Percentiles rank a stretch among this genome's conserved stretches.
Evolutionary conservation across 192 early-diverging fungal genomes (phyloP).

Genomic region (Geosiphon pyriformis): DNA sequence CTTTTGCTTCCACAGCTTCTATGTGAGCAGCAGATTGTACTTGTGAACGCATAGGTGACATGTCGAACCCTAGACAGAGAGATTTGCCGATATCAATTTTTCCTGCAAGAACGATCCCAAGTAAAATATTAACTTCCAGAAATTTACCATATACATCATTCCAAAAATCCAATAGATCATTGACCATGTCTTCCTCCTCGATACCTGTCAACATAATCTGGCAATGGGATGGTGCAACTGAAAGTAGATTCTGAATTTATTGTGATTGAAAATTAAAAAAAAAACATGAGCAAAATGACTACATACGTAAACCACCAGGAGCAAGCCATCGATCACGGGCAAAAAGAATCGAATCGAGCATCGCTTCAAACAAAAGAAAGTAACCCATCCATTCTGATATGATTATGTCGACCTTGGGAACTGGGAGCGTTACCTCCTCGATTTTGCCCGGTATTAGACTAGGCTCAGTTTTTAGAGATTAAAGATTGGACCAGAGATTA

Average conservation of each 20-base stretch:
- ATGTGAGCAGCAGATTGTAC: conserved; percentile 90
- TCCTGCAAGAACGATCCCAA: background rate
- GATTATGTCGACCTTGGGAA: conserved; percentile 96
- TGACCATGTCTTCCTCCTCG: conserved; percentile 85
- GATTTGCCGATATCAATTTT: conserved; percentile 26
- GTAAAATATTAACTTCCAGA: background rate
- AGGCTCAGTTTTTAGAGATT: too few relatives aligned
- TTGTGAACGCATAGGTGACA: conserved; percentile 85
- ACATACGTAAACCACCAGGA: conserved; percentile 81
- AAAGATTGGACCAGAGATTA: too few relatives aligned
- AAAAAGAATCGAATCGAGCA: conserved; percentile 98
- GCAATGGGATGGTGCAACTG: conserved; percentile 40
- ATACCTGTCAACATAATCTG: conserved; percentile 66
- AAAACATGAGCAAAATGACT: background rate
- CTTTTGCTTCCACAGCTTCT: conserved; percentile 87
- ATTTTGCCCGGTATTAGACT: conserved; percentile 90
- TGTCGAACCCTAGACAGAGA: conserved; percentile 98
- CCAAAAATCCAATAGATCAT: conserved; percentile 36
- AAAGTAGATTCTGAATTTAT: background rate
- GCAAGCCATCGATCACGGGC: conserved; percentile 81
- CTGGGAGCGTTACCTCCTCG: conserved; percentile 92
- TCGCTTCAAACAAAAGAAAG: conserved; percentile 95
- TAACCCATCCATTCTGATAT: conserved; percentile 99
- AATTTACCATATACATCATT: conserved; percentile 33
- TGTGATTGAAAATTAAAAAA: background rate